A percentile compares a stretch with the other conserved stretches of the same genome.
Evolutionary conservation across 2,329 filamentous ascomycete genomes (phyloP).

Genomic region (Penicillium sp.): DNA sequence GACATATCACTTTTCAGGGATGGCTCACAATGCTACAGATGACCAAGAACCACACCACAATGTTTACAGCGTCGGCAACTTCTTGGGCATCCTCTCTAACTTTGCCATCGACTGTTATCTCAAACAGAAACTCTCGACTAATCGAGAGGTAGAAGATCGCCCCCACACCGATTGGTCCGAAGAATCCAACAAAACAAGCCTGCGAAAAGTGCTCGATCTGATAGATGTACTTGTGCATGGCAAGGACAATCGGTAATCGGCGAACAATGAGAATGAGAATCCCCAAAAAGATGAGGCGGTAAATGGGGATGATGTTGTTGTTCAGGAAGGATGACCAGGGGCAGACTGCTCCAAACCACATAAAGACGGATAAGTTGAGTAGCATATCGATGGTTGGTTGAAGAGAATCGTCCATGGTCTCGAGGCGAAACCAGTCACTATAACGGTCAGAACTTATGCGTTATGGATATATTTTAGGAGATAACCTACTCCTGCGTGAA

Average conservation of each 20-base stretch:
- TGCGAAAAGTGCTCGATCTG: constrained; percentile 77
- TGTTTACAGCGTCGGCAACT: constrained; percentile 67
- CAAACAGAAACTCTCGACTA: constrained; percentile 71
- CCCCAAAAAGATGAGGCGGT: constrained; percentile 73
- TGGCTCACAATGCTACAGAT: constrained; percentile 75
- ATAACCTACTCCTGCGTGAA: constrained; percentile 78
- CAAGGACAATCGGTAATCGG: constrained; percentile 75
- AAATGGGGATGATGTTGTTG: constrained; percentile 72
- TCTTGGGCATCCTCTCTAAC: constrained; percentile 67
- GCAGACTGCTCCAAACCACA: constrained; percentile 87
- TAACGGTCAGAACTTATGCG: constrained; percentile 18
- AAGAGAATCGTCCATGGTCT: constrained; percentile 88
- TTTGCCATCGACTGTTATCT: constrained; percentile 62
- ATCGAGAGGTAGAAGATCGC: constrained; percentile 90
- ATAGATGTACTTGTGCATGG: constrained; percentile 73
- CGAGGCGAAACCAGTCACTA: constrained; percentile 84
- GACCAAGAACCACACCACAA: constrained; percentile 84
- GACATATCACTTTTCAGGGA: neutral
- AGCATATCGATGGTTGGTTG: constrained; percentile 95
- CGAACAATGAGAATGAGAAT: constrained; percentile 77
- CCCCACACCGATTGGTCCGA: constrained; percentile 88
- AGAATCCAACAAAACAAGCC: constrained; percentile 87
- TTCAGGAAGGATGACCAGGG: constrained; percentile 74
- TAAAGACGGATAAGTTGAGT: constrained; percentile 83
- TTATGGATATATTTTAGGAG: neutral